Percentiles rank a stretch among this genome's conserved stretches.
phyloP scores from a whole-genome alignment of 495 filamentous ascomycete genomes.

The Penicillium psychrofluorescens region DNA sequence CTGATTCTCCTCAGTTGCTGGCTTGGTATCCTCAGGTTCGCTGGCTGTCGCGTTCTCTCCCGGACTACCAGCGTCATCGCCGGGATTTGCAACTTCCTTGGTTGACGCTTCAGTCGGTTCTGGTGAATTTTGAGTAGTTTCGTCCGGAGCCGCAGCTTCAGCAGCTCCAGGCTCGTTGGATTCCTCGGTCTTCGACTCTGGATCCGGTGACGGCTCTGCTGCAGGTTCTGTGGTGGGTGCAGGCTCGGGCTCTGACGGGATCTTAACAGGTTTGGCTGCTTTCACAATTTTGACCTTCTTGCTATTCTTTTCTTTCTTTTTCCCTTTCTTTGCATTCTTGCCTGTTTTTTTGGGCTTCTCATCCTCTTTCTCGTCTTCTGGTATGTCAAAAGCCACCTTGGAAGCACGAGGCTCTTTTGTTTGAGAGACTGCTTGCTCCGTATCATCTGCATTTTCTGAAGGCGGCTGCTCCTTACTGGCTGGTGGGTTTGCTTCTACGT shows the following conservation, averaged over 20 bases:
- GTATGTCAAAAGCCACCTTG: not conserved
- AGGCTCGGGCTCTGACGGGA: conserved; percentile 1
- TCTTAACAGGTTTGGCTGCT: not conserved
- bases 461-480: not conserved
- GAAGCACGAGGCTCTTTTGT: not conserved
- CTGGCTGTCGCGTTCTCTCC: too few species aligned
- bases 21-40: not conserved
- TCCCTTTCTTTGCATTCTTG: conserved; percentile 2
- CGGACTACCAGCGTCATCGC: too few species aligned
- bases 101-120: not conserved
- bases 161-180: not conserved
- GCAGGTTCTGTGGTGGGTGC: conserved; percentile 4
- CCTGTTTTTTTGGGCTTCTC: not conserved
- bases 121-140: not conserved
- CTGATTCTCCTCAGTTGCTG: not conserved
- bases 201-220: not conserved
- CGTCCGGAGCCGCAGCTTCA: conserved; percentile 3
- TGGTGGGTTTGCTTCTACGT: conserved; percentile 1
- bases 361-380: not conserved
- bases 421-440: conserved; percentile 1
- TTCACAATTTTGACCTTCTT: conserved; percentile 6
- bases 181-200: not conserved
- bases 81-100: not conserved
- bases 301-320: conserved; percentile 4
- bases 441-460: not conserved